These are phyloP conservation scores for Paratinospora sagittata DNA, from an alignment of 164 flowering plant genomes.

Conservation along the genomic window DNA sequence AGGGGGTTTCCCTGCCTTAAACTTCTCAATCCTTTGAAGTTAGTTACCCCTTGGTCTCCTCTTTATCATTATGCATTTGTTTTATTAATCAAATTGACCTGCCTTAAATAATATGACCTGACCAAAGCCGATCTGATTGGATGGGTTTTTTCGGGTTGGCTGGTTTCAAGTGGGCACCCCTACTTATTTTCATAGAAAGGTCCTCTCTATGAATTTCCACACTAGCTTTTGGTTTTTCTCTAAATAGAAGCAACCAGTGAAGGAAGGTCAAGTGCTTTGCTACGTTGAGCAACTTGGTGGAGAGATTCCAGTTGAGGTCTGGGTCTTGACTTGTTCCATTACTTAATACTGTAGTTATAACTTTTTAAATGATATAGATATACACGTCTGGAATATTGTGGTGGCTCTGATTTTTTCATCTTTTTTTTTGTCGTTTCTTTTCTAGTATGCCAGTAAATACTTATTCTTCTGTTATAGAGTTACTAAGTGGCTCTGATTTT, in stretches of 20 bases:
- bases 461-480: neutral
- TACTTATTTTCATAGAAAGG: neutral
- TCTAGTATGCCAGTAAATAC: neutral
- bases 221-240: neutral
- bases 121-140: no score
- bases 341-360: neutral
- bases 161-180: neutral
- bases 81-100: no score
- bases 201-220: neutral
- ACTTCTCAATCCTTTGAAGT: no score
- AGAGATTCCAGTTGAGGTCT: constrained; percentile 64
- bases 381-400: neutral
- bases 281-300: constrained; percentile 75
- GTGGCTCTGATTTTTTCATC: neutral
- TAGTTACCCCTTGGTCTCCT: no score
- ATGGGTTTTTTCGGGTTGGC: no score
- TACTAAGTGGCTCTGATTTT: neutral
- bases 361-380: neutral
- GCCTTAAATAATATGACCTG: no score
- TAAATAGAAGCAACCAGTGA: constrained; percentile 65
- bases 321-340: constrained; percentile 7
- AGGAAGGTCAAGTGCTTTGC: constrained; percentile 82
- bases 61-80: no score
- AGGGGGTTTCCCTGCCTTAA: no score
- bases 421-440: neutral